These are phyloP conservation scores for Scutellaria galericulata DNA, from an alignment of 257 asterid species.

Conservation along the genomic window DNA sequence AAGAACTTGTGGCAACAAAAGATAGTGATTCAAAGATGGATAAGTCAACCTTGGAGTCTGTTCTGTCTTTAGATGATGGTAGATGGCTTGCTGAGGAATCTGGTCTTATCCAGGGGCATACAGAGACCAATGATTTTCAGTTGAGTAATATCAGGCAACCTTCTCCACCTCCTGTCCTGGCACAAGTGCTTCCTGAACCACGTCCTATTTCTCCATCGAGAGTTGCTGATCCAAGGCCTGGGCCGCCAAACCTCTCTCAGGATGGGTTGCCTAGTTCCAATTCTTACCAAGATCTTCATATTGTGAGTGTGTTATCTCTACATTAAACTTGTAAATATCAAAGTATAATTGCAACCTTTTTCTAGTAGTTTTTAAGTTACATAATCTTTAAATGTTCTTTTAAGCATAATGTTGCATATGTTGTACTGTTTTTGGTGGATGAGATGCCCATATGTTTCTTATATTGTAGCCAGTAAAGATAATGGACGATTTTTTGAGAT, in stretches of 20 bases:
- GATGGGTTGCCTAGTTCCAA: constrained; percentile 62
- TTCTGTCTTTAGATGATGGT: constrained; percentile 87
- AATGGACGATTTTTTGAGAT: constrained; percentile 86
- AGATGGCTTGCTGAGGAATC: constrained; percentile 76
- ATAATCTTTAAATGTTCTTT: constrained; percentile 20
- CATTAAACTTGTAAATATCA: constrained; percentile 17
- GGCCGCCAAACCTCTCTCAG: constrained; percentile 66
- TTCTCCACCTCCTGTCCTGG: constrained; percentile 93
- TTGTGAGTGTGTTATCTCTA: constrained; percentile 64
- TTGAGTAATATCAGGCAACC: constrained; percentile 76
- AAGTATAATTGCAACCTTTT: constrained; percentile 10
- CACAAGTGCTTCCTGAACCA: constrained; percentile 69
- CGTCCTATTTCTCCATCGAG: constrained; percentile 77
- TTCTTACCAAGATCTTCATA: constrained; percentile 86
- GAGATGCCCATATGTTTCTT: constrained; percentile 37
- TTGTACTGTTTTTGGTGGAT: constrained; percentile 26
- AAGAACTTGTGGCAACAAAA: constrained; percentile 40
- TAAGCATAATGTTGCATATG: constrained; percentile 14
- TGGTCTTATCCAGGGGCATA: constrained; percentile 44
- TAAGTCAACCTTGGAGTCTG: constrained; percentile 71
- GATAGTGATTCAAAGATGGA: constrained; percentile 47
- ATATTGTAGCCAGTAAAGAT: constrained; percentile 80
- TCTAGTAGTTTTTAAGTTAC: constrained; percentile 6
- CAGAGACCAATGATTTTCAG: constrained; percentile 55
- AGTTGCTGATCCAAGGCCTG: constrained; percentile 98